These are phyloP conservation scores for Madurella mycetomatis DNA, from an alignment of 2,329 filamentous ascomycete species.

Conservation along the genomic window DNA sequence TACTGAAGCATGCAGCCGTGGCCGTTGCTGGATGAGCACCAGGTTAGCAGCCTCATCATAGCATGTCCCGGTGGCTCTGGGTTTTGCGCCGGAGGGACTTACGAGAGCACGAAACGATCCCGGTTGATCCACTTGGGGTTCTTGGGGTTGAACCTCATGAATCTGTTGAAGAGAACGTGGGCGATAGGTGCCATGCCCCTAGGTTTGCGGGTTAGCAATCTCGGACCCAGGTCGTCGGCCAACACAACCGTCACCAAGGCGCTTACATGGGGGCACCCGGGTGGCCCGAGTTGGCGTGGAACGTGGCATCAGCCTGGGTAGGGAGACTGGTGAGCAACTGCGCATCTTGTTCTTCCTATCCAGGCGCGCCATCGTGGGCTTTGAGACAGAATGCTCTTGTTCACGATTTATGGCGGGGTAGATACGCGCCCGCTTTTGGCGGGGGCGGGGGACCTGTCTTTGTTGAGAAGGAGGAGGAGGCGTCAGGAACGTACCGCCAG, in stretches of 20 bases:
- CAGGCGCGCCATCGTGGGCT: not conserved
- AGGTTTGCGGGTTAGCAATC: slow-evolving; percentile 30
- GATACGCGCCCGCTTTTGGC: slow-evolving; percentile 17
- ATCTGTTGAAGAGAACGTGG: slow-evolving; percentile 97
- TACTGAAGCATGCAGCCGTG: slow-evolving; percentile 99
- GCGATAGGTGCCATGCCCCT: slow-evolving; percentile 87
- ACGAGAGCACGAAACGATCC: slow-evolving; percentile 99
- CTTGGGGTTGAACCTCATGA: slow-evolving; percentile 99
- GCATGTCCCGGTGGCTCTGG: not conserved
- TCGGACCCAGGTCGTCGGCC: slow-evolving; percentile 15
- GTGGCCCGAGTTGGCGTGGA: slow-evolving; percentile 94
- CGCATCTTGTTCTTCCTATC: slow-evolving; percentile 1
- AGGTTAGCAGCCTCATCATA: not conserved
- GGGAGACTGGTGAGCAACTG: slow-evolving; percentile 23
- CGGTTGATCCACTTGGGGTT: slow-evolving; percentile 96
- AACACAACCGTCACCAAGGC: not conserved
- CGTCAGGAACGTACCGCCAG: slow-evolving; percentile 71
- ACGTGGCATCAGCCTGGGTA: slow-evolving; percentile 89
- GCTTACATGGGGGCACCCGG: slow-evolving; percentile 92
- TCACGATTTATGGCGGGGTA: slow-evolving; percentile 14
- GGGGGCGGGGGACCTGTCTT: slow-evolving; percentile 23
- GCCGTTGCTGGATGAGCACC: slow-evolving; percentile 65
- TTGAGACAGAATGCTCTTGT: not conserved
- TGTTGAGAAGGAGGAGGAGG: slow-evolving; percentile 28
- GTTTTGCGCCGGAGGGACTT: slow-evolving; percentile 46